These are phyloP conservation scores for Maudiozyma turicensis DNA, from an alignment of 805 yeast species.

Conservation along the genomic window DNA sequence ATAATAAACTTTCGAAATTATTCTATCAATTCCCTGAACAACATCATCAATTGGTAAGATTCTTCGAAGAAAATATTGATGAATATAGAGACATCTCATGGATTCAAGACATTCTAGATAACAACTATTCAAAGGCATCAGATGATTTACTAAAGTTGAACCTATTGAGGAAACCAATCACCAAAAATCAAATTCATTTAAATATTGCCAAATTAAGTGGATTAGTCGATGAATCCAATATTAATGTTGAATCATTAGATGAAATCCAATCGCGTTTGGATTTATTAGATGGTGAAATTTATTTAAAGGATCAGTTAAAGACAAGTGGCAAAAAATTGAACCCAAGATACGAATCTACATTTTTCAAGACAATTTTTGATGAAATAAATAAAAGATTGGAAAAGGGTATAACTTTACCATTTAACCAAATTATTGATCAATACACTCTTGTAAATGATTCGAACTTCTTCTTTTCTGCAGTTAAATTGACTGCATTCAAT, in stretches of 20 bases:
- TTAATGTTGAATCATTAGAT: slow-evolving; percentile 17
- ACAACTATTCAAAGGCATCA: slow-evolving; percentile 43
- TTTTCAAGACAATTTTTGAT: slow-evolving; percentile 16
- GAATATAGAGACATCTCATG: slow-evolving; percentile 53
- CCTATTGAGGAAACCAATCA: slow-evolving; percentile 33
- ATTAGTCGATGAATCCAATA: slow-evolving; percentile 32
- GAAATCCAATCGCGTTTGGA: slow-evolving; percentile 44
- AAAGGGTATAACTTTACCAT: slow-evolving; percentile 31
- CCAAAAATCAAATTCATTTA: slow-evolving; percentile 41
- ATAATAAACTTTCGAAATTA: slow-evolving; percentile 43
- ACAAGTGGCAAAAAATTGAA: slow-evolving; percentile 17
- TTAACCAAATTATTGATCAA: slow-evolving; percentile 42
- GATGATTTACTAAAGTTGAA: slow-evolving; percentile 36
- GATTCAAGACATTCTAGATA: slow-evolving; percentile 54
- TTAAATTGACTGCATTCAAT: slow-evolving; percentile 39
- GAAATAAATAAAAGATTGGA: slow-evolving; percentile 18
- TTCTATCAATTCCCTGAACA: slow-evolving; percentile 50
- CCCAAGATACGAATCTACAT: slow-evolving; percentile 15
- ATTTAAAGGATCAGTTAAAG: slow-evolving; percentile 25
- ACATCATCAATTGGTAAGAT: slow-evolving; percentile 39
- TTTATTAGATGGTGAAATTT: slow-evolving; percentile 40
- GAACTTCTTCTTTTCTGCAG: slow-evolving; percentile 35
- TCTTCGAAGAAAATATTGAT: slow-evolving; percentile 36
- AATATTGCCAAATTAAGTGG: slow-evolving; percentile 65
- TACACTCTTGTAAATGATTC: slow-evolving; percentile 38